phyloP scores from a whole-genome alignment of 2,329 filamentous ascomycete genomes.

The Monosporascus sp. region DNA sequence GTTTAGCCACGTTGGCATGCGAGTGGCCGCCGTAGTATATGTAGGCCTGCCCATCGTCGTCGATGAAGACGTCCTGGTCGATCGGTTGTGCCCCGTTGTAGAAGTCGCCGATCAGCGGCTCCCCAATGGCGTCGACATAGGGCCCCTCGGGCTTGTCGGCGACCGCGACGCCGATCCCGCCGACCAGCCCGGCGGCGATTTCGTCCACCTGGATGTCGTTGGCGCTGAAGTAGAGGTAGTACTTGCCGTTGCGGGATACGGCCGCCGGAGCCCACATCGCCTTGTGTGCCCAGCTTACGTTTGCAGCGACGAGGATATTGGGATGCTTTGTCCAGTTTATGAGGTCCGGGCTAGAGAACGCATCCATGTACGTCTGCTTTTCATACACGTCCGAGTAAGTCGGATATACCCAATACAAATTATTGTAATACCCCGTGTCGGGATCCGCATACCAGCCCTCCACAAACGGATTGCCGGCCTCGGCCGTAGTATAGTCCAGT shows the following conservation, averaged over 20 bases:
- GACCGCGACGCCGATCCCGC: slow-evolving; percentile 37
- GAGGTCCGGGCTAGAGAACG: slow-evolving; percentile 44
- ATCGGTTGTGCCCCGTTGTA: slow-evolving; percentile 44
- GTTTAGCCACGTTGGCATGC: slow-evolving; percentile 37
- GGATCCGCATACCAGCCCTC: slow-evolving; percentile 48
- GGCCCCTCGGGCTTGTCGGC: slow-evolving; percentile 33
- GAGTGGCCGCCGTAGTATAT: slow-evolving; percentile 40
- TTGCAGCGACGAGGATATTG: slow-evolving; percentile 34
- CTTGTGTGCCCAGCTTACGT: slow-evolving; percentile 38
- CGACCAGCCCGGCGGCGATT: slow-evolving; percentile 22
- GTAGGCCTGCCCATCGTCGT: slow-evolving; percentile 35
- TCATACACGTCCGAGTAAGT: slow-evolving; percentile 40
- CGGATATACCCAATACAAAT: slow-evolving; percentile 43
- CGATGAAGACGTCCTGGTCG: slow-evolving; percentile 39
- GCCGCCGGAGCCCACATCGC: slow-evolving; percentile 46
- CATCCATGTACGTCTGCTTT: slow-evolving; percentile 44
- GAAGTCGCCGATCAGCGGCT: slow-evolving; percentile 37
- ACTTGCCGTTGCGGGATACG: slow-evolving; percentile 36
- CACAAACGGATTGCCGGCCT: slow-evolving; percentile 43
- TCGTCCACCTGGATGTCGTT: slow-evolving; percentile 38
- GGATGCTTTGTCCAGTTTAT: slow-evolving; percentile 43
- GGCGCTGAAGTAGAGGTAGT: slow-evolving; percentile 46
- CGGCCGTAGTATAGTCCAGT: slow-evolving; percentile 33
- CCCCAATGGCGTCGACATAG: slow-evolving; percentile 35
- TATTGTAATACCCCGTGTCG: slow-evolving; percentile 40